Evolutionary conservation across 31 red algal species (phyloP).

Genomic region (Asparagopsis taxiformis): DNA sequence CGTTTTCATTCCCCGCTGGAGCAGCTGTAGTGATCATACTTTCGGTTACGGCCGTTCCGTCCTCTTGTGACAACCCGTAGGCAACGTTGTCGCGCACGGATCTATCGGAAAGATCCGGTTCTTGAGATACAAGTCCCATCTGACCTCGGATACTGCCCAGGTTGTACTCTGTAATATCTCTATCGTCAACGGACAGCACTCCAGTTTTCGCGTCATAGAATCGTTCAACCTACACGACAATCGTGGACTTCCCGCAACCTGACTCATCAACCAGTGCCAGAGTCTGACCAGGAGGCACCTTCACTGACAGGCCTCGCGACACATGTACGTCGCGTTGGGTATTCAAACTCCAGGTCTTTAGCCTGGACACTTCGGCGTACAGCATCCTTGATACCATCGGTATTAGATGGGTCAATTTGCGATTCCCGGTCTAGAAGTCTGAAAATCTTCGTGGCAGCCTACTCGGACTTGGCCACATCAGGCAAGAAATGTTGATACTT

Average conservation of each 20-base stretch:
- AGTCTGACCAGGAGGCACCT: conserved; percentile 66
- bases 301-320: conserved; percentile 67
- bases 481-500: conserved; percentile 37
- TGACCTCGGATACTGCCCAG: conserved; percentile 61
- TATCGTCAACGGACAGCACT: conserved; percentile 54
- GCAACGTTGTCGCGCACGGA: conserved; percentile 88
- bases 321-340: conserved; percentile 85
- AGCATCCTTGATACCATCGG: conserved; percentile 28
- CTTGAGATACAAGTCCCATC: conserved; percentile 93
- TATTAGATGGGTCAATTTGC: conserved; percentile 57
- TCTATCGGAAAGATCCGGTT: conserved; percentile 76
- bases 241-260: conserved; percentile 90
- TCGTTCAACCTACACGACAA: conserved; percentile 65
- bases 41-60: too few relatives aligned
- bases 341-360: conserved; percentile 71
- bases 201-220: conserved; percentile 80
- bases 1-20: too few relatives aligned
- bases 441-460: conserved; percentile 55
- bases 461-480: conserved; percentile 40
- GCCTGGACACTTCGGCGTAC: conserved; percentile 27
- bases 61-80: too few relatives aligned
- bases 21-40: too few relatives aligned
- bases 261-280: conserved; percentile 74
- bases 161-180: too few relatives aligned
- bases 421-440: conserved; percentile 57